Conservation (phyloP, 2,329 filamentous ascomycete species). For the Xylaria sp. region DNA sequence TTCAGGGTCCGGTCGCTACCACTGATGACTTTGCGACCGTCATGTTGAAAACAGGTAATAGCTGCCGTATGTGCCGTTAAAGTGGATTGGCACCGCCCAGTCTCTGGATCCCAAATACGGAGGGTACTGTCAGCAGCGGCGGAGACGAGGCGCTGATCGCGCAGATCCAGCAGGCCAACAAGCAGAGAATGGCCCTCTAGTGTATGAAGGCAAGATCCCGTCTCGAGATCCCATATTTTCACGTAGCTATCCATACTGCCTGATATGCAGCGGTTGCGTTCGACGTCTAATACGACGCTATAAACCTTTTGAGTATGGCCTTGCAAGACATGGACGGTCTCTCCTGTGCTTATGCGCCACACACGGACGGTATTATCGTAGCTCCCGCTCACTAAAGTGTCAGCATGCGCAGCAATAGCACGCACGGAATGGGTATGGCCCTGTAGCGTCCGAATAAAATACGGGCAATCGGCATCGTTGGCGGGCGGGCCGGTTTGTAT, state of each 20-base stretch:
- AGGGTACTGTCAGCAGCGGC: constrained; percentile 95
- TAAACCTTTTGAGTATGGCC: constrained; percentile 96
- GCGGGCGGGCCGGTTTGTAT: constrained; percentile 82
- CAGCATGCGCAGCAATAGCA: constrained; percentile 92
- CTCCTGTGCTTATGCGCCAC: constrained; percentile 97
- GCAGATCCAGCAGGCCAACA: constrained; percentile 90
- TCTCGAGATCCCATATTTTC: constrained; percentile 96
- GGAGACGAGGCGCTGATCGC: constrained; percentile 89
- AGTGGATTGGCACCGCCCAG: constrained; percentile 87
- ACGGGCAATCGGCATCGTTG: constrained; percentile 85
- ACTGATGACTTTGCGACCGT: constrained; percentile 95
- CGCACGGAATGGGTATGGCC: constrained; percentile 95
- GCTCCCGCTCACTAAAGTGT: constrained; percentile 96
- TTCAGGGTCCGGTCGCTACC: constrained; percentile 96
- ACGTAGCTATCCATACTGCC: constrained; percentile 98
- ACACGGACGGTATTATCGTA: constrained; percentile 96
- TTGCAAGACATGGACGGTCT: constrained; percentile 82
- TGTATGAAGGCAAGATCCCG: constrained; percentile 85
- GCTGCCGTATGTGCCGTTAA: constrained; percentile 95
- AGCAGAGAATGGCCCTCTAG: constrained; percentile 93
- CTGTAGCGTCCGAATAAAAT: constrained; percentile 87
- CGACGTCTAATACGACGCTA: constrained; percentile 92
- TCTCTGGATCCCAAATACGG: constrained; percentile 96
- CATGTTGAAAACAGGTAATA: constrained; percentile 98
- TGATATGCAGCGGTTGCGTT: constrained; percentile 94